Evolutionary conservation across 2,329 filamentous ascomycete species (phyloP).

Genomic region (Fusarium algeriense): DNA sequence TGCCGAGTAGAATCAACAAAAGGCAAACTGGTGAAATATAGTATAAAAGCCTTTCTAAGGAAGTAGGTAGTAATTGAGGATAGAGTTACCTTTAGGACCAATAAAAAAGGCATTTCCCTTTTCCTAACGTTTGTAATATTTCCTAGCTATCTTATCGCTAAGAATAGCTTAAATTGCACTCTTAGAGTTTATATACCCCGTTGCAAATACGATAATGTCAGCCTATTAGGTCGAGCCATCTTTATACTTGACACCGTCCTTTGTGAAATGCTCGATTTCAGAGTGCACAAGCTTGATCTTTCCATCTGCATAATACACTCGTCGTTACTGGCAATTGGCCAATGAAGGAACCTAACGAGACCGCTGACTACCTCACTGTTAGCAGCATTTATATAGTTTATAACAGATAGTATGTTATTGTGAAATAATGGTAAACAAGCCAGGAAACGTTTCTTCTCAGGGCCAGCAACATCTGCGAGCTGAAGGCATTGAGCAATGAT

Average conservation of each 20-base stretch:
- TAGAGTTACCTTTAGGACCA: not conserved
- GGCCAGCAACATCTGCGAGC: too few species aligned
- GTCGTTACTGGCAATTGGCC: too few species aligned
- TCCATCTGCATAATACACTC: too few species aligned
- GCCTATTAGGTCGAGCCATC: not conserved
- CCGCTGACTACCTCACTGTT: too few species aligned
- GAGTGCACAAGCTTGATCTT: not conserved
- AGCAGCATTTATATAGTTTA: too few species aligned
- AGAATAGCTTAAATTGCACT: not conserved
- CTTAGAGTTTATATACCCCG: not conserved
- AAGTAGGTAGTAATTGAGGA: not conserved
- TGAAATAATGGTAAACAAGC: too few species aligned
- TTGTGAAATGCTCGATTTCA: not conserved
- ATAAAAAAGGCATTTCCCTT: not conserved
- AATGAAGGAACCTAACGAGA: too few species aligned
- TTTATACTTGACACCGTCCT: not conserved
- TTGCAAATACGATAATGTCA: not conserved
- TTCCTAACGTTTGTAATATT: not conserved
- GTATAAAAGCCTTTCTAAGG: not conserved
- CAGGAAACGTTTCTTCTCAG: too few species aligned
- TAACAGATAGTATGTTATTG: too few species aligned
- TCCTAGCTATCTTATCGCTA: not conserved
- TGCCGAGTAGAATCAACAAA: not conserved
- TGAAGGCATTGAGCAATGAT: too few species aligned
- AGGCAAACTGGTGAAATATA: not conserved